Conservation (phyloP, 352 stramenopile genomes). For the Pythium monospermum region DNA sequence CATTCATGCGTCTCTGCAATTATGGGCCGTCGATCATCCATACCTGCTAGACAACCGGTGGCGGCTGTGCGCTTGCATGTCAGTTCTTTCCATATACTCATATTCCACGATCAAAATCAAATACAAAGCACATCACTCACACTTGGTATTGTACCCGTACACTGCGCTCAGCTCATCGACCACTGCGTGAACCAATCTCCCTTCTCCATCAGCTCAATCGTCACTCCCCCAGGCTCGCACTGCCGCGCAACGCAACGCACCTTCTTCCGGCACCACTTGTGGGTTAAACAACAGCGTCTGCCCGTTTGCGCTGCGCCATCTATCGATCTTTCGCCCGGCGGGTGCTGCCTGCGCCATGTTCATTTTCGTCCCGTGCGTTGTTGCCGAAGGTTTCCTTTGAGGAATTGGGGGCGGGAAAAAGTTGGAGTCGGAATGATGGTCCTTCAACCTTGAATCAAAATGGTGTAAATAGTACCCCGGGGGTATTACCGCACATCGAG, state of each 20-base stretch:
- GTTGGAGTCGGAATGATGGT: background rate
- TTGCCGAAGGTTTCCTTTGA: too few relatives aligned
- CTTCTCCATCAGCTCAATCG: background rate
- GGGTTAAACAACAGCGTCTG: conserved; percentile 61
- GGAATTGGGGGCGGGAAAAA: too few relatives aligned
- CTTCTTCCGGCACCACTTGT: conserved; percentile 36
- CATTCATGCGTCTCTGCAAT: too few relatives aligned
- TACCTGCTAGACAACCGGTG: conserved; percentile 47
- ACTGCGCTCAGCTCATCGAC: conserved; percentile 43
- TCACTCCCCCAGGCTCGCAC: background rate
- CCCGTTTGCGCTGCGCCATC: conserved; percentile 34
- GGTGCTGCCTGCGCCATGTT: background rate
- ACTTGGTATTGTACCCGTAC: conserved; percentile 51
- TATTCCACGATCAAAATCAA: background rate
- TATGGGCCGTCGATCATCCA: background rate
- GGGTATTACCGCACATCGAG: too few relatives aligned
- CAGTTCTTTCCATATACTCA: background rate
- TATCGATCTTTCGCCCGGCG: conserved; percentile 26
- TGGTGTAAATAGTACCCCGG: too few relatives aligned
- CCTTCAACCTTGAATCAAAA: background rate
- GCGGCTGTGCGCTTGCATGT: conserved; percentile 26
- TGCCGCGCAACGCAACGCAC: conserved; percentile 13
- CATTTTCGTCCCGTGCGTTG: background rate
- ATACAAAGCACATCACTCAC: conserved; percentile 14
- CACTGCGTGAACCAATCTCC: conserved; percentile 24